Base-by-base conservation (phyloP, 2,329 filamentous ascomycete genomes). In the Septoria linicola region DNA sequence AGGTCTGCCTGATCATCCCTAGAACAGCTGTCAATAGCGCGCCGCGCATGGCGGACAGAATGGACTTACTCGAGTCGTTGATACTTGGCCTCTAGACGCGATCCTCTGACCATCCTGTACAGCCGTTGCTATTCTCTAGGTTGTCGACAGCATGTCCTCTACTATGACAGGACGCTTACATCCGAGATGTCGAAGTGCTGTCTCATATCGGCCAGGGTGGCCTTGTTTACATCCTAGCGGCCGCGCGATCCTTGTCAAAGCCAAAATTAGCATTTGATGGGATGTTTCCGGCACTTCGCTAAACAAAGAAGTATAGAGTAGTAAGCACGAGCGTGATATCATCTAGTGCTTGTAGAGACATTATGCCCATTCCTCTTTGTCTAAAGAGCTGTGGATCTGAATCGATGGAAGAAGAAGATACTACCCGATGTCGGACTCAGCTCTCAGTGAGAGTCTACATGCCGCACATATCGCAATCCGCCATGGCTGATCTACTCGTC, bases 11-110 rank as follows among this genome's bases (percentile, higher is more conserved):
- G 14, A n/a, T 36, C 44, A 48, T 41, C 36, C 30, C 35, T 35
- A 23, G 5, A 11, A 4, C 30, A 11, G 20, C 21, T 16, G 16
- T 46, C 17, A 46, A 32, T 17, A 31, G 8, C 43, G 8, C 20
- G 8, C 20, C 11, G n/a, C 21, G 3, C 7, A 3, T 21, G 8
- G 10, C 4, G 14, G 6, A 4, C 11, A 40, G 16, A 10, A 16
- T 25, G 27, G 14, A 44, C 48, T 37, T 39, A 34, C 48, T 21
- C 31, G n/a, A 51, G 17, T 27, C 39, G 48, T n/a, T 44, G 31
- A 21, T 45, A 51, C 36, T 16, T 43, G n/a, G 40, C 13, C 19
- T 34, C 32, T 13, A 25, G 25, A 30, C 27, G 32, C 20, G 48
- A 14, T 37, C 10, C 34, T 37, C 21, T 43, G 20, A 30, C 20